Base-by-base conservation (phyloP, 169 alveolate genomes). In the Besnoitia besnoiti region DNA sequence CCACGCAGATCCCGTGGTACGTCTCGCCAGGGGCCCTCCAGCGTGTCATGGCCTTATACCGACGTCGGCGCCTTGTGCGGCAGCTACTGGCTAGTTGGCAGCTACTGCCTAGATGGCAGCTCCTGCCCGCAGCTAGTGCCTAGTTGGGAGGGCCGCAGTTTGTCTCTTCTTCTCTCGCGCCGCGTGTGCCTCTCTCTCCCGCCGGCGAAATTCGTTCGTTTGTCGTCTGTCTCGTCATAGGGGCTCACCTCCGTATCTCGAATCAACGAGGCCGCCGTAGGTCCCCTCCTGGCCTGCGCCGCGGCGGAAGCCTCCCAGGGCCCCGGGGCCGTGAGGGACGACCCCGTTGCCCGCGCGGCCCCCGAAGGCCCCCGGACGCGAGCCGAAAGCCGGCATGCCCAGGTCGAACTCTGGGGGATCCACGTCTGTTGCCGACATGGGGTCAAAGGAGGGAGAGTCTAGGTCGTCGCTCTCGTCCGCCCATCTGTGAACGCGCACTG, bases 361-460 rank as follows among this genome's bases (percentile, higher is more conserved):
- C 42, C 80, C 30, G 67, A 55, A 5, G n/a, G n/a, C n/a, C 7
- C 82, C 46, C 47, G 49, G 87, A 4, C 24, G 49, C 87, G 7
- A 16, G n/a, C n/a, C n/a, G 40, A 4, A 77, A 16, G 61, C 87
- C 5, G 87, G 59, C 37, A 35, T 24, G 39, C 87, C 87, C 24
- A 77, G 59, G 39, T 42, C 59, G 55, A 77, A 77, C 7, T 77
- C 87, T 27, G 59, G 40, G 8, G 49, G 40, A 0, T 77, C 87
- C 37, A 77, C 4, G 40, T 77, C 87, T n/a, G 76, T 77, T 30
- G 82, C 24, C 16, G 93, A 80, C 89, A 89, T 47, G 47, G 93
- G 93, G 61, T 89, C 93, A 44, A 89, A 89, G 44, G 93, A 51
- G n/a, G 93, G 93, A 16, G 93, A 89, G 89, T 89, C 93, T 24